Evolutionary conservation across 352 stramenopile species (phyloP), one percentile per base, ranked within the genome.

Genomic region (Pythium oligandrum): DNA sequence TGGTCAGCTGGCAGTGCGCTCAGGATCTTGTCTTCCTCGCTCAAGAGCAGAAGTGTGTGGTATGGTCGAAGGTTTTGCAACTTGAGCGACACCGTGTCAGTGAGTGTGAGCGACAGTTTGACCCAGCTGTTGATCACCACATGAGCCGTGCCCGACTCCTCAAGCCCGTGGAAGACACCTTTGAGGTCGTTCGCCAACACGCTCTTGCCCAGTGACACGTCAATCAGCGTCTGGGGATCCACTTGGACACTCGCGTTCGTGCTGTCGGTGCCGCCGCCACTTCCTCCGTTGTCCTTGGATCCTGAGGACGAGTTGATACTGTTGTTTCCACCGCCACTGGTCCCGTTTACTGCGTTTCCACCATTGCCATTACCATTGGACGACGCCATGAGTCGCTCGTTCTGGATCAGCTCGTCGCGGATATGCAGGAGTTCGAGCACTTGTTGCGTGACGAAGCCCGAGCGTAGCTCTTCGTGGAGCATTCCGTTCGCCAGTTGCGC

Each of bases 121-220:
- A 95, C 78, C 83, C 85, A 95, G 40, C 77, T 73, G 58, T 95
- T 95, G 35, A 95, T 53, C 17, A 90, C 78, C 1, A 95, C 78
- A 46, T 95, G 85, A 6, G 78, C 83, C 12, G 67, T 72, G 33
- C 83, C 85, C 44, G 68, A 66, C 50, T 93, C 85, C 47, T 90
- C 69, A 3, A 95, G 62, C 4, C 83, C 84, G 54, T 95, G 82
- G 58, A 86, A 95, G 3, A 95, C 78, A 12, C 71, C 64, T 61
- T 95, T 93, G 40, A 95, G 57, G 53, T 95, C 85, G 68, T 92
- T 93, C 8, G 85, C 83, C 12, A 95, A 63, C 44, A 90, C 68
- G 59, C 83, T 92, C 33, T 87, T 81, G 31, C 69, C 66, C 31
- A 95, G 55, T 17, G 83, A 79, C 8, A 93, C 72, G 56, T 93